Percentiles rank a stretch among this genome's conserved stretches.
These are phyloP conservation scores for Dactylellina drechsleri DNA, from an alignment of 2,329 filamentous ascomycete genomes.

Conservation along the genomic window DNA sequence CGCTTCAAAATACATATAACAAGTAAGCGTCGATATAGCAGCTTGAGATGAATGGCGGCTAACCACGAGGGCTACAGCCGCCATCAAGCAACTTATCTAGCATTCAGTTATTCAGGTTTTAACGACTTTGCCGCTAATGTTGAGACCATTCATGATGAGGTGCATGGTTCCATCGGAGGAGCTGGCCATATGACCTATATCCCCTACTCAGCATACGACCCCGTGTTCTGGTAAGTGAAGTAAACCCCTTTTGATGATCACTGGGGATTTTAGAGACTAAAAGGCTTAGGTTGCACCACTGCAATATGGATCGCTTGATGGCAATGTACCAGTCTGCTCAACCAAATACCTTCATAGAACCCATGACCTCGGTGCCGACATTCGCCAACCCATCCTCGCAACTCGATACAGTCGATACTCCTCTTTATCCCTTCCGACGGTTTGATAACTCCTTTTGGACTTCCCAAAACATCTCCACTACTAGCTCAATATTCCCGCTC, in stretches of 20 bases:
- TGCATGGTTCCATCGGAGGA: slow-evolving; percentile 56
- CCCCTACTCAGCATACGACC: slow-evolving; percentile 58
- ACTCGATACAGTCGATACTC: slow-evolving; percentile 56
- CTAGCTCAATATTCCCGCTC: slow-evolving; percentile 50
- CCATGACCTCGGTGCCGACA: slow-evolving; percentile 48
- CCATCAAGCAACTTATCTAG: slow-evolving; percentile 57
- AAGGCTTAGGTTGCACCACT: slow-evolving; percentile 41
- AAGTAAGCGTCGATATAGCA: slow-evolving; percentile 11
- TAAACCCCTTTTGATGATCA: background rate
- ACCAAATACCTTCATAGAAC: slow-evolving; percentile 50
- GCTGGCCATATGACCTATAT: slow-evolving; percentile 59
- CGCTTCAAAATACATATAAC: slow-evolving; percentile 26
- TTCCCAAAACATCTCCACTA: slow-evolving; percentile 53
- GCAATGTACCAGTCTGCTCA: slow-evolving; percentile 59
- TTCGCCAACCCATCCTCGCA: slow-evolving; percentile 51
- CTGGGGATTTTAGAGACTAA: background rate
- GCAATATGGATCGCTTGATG: slow-evolving; percentile 58
- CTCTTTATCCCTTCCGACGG: slow-evolving; percentile 57
- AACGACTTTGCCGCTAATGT: slow-evolving; percentile 55
- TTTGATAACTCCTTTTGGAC: slow-evolving; percentile 55
- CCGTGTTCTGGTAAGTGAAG: slow-evolving; percentile 59
- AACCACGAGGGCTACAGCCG: slow-evolving; percentile 21
- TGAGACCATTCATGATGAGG: slow-evolving; percentile 58
- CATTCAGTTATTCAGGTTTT: slow-evolving; percentile 55
- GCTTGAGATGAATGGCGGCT: too few species aligned